Evolutionary conservation across 2,329 filamentous ascomycete species (phyloP).

Genomic region (Capronia americana): DNA sequence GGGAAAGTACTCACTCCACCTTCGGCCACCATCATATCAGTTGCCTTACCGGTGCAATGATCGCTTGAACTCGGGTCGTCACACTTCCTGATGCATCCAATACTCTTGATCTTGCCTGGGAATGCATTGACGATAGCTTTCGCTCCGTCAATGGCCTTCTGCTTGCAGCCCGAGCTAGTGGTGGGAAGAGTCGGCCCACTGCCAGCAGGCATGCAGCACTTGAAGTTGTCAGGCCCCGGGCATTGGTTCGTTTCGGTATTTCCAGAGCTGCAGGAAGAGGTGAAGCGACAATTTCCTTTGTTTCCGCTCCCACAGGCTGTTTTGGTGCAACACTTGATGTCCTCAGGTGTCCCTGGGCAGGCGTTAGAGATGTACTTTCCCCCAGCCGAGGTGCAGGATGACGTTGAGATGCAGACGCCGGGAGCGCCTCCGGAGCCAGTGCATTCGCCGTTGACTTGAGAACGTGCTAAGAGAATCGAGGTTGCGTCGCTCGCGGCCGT

Average conservation of each 20-base stretch:
- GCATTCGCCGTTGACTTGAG: conserved; percentile 22
- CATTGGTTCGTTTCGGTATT: conserved; percentile 35
- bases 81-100: conserved; percentile 40
- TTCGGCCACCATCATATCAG: conserved; percentile 44
- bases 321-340: conserved; percentile 40
- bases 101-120: conserved; percentile 37
- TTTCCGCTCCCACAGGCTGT: conserved; percentile 29
- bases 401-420: conserved; percentile 50
- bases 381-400: conserved; percentile 47
- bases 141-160: conserved; percentile 36
- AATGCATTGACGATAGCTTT: conserved; percentile 37
- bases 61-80: conserved; percentile 36
- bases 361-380: conserved; percentile 49
- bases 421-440: conserved; percentile 21
- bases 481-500: not conserved
- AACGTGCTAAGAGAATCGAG: conserved; percentile 8
- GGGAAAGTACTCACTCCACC: conserved; percentile 38
- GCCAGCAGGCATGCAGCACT: conserved; percentile 39
- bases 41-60: conserved; percentile 43
- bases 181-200: conserved; percentile 32
- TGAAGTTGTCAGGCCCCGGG: conserved; percentile 39
- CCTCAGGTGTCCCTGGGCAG: conserved; percentile 41
- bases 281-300: conserved; percentile 39
- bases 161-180: conserved; percentile 38
- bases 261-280: conserved; percentile 32